Conservation (phyloP, 306 rosid species). For the Gleditsia sinensis region DNA sequence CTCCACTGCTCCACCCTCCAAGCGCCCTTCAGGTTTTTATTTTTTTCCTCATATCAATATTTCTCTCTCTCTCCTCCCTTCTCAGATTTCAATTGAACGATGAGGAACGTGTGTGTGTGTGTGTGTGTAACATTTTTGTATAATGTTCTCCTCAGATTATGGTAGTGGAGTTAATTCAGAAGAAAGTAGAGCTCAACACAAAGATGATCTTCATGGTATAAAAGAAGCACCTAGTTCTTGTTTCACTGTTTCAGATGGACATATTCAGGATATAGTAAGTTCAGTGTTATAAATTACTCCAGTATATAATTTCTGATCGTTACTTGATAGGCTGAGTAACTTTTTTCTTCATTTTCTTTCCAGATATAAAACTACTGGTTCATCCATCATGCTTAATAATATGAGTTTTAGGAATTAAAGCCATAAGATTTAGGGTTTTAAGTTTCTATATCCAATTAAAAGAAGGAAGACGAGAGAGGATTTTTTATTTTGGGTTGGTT, state of each 20-base stretch:
- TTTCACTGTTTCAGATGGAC: conserved; percentile 42
- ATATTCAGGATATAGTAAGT: conserved; percentile 34
- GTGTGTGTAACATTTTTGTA: conserved; percentile 18
- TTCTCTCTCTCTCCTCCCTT: neutral
- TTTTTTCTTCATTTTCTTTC: neutral
- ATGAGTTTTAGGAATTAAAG: neutral
- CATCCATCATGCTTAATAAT: conserved; percentile 1
- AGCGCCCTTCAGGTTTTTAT: conserved; percentile 55
- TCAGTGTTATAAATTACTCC: neutral
- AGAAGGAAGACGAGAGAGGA: neutral
- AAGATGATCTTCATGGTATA: conserved; percentile 33
- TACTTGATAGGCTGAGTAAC: neutral
- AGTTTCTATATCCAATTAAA: neutral
- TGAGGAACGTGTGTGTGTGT: no score
- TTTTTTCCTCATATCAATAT: neutral
- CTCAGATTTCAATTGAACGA: neutral
- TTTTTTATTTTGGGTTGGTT: neutral
- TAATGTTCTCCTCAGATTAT: conserved; percentile 35
- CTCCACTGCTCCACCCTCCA: conserved; percentile 42
- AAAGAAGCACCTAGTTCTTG: conserved; percentile 42
- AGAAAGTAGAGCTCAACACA: conserved; percentile 28
- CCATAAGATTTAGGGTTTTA: neutral
- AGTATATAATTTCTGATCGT: neutral
- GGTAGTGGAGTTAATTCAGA: conserved; percentile 37
- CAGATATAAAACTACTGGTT: neutral